A percentile compares a stretch with the other conserved stretches of the same genome.
Conservation (phyloP, 257 asterid species). For the Przewalskia tangutica region DNA sequence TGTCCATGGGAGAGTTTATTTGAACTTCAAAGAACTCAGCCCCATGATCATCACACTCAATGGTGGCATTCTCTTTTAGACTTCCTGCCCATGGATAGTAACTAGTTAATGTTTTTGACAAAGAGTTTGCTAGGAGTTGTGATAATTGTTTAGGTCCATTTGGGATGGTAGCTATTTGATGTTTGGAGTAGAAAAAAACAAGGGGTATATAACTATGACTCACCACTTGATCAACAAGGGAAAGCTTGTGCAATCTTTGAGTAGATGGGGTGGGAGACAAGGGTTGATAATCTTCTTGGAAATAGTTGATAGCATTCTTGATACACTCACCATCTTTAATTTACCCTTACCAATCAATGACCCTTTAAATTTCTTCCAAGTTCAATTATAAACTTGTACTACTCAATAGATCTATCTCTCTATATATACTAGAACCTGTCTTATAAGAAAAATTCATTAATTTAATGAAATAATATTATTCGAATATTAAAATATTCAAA, state of each 20-base stretch:
- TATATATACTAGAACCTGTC: too few species aligned
- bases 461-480: too few species aligned
- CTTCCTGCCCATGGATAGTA: not conserved
- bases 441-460: too few species aligned
- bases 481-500: too few species aligned
- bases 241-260: not conserved
- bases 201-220: not conserved
- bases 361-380: too few species aligned
- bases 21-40: not conserved
- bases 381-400: too few species aligned
- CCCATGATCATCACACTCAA: conserved; percentile 2
- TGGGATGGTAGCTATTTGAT: not conserved
- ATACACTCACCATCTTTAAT: not conserved
- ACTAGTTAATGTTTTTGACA: not conserved
- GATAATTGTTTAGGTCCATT: not conserved
- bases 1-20: not conserved
- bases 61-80: not conserved
- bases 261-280: conserved; percentile 5
- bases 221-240: not conserved
- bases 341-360: too few species aligned
- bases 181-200: not conserved
- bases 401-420: too few species aligned
- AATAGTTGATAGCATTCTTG: not conserved
- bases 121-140: not conserved
- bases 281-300: not conserved